Base-by-base conservation (phyloP, 1,139 yeast genomes). In the Hanseniaspora gamundiae region DNA sequence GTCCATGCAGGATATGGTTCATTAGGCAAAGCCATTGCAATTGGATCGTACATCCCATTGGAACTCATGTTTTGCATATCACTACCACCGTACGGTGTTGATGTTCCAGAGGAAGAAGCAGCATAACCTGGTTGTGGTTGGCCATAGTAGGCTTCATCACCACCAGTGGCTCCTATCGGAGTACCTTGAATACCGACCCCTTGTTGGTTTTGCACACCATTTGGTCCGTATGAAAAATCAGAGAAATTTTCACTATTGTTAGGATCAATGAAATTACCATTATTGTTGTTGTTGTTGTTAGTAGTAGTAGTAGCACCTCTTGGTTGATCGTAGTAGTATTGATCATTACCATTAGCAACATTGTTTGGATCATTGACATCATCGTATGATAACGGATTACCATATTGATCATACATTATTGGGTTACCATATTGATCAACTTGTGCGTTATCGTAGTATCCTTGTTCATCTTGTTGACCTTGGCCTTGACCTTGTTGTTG, bases 1-100 rank as follows among this genome's bases (percentile, higher is more conserved):
- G 93, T 80, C 95, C 96, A 91, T 29, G 96, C 94, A 40, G 95
- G 95, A 62, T 88, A 91, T 35, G 95, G 95, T 53, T 94, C 97
- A 49, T 49, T 47, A 44, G 68, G 68, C 46, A 63, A 47, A 46
- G 76, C 74, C 41, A 70, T 64, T 47, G 68, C 86, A 61, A 79
- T 69, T 45, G 87, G 84, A 57, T 83, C 93, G 40, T 61, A 61
- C 27, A 64, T 67, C 6, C 46, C 46, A n/a, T 33, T 40, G 36
- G 36, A 28, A 28, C 31, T 28, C 31, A 28, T 28, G 13, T 28
- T 28, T 6, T 28, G 7, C 31, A 28, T 28, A 29, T 31, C 39
- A 20, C 35, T 24, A 38, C 96, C 96, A 61, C 87, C 87, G 53
- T 87, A 78, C 38, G 99, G 98, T 30, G 98, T 93, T 4, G 95